Evolutionary conservation across 2,329 filamentous ascomycete genomes (phyloP).

Genomic region (Phyllosticta ampelicida): DNA sequence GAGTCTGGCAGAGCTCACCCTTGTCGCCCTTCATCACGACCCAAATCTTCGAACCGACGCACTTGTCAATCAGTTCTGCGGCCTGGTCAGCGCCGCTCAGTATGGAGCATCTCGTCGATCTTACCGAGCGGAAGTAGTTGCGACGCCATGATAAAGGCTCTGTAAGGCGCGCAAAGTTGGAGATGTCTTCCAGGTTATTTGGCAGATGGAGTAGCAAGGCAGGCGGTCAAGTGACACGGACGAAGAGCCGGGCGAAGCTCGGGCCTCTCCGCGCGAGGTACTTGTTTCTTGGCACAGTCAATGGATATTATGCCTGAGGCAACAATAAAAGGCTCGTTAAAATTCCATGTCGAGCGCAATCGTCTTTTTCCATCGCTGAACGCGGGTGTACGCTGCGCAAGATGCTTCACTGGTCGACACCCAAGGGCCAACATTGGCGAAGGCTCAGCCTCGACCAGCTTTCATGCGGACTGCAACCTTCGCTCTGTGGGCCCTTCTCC

Average conservation of each 20-base stretch:
- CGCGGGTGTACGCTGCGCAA: not conserved
- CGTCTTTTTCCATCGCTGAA: not conserved
- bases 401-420: not conserved
- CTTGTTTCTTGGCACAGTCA: not conserved
- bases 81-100: not conserved
- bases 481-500: not conserved
- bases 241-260: not conserved
- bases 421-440: not conserved
- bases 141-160: conserved; percentile 15
- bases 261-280: not conserved
- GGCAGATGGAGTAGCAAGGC: not conserved
- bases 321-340: not conserved
- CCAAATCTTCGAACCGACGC: conserved; percentile 95
- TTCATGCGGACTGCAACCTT: not conserved
- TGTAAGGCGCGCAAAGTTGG: not conserved
- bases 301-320: not conserved
- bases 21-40: conserved; percentile 99
- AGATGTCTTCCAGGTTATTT: not conserved
- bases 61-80: conserved; percentile 95
- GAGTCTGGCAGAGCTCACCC: conserved; percentile 44
- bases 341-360: not conserved
- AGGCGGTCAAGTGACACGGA: not conserved
- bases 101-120: not conserved
- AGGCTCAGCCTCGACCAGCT: not conserved
- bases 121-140: conserved; percentile 27